phyloP scores from a whole-genome alignment of 2,329 filamentous ascomycete species.

The Penicillium italicum region DNA sequence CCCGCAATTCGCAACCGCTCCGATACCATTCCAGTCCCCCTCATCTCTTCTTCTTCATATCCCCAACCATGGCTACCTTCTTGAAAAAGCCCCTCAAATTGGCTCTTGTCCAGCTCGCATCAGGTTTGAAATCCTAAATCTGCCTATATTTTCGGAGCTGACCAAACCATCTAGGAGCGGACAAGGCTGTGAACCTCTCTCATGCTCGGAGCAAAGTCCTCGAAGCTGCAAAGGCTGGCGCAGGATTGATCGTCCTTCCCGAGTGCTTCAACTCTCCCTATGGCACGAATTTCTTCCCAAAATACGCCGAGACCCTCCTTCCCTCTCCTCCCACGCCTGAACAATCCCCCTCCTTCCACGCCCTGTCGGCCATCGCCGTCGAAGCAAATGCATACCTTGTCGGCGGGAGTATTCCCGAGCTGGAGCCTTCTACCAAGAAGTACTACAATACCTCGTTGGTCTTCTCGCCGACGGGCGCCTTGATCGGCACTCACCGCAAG shows the following conservation, averaged over 20 bases:
- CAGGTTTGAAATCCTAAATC: conserved; percentile 46
- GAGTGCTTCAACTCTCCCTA: conserved; percentile 99
- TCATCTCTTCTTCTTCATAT: conserved; percentile 4
- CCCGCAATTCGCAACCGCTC: conserved; percentile 10
- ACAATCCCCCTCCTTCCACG: conserved; percentile 79
- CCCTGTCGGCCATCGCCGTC: conserved; percentile 72
- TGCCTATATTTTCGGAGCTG: not conserved
- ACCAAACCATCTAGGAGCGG: conserved; percentile 52
- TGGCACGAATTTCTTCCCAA: conserved; percentile 83
- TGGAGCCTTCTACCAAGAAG: conserved; percentile 60
- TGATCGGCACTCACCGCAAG: conserved; percentile 88
- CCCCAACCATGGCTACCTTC: conserved; percentile 49
- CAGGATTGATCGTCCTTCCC: conserved; percentile 83
- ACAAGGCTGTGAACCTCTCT: conserved; percentile 80
- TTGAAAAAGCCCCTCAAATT: conserved; percentile 76
- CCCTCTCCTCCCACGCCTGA: conserved; percentile 68
- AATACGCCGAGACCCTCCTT: conserved; percentile 84
- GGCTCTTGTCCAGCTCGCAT: conserved; percentile 75
- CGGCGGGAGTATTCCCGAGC: conserved; percentile 89
- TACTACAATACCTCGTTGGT: conserved; percentile 90
- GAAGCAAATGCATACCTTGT: conserved; percentile 78
- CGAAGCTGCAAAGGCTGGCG: conserved; percentile 71
- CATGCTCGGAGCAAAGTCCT: conserved; percentile 79
- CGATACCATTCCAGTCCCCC: conserved; percentile 2
- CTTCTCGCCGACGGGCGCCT: conserved; percentile 72